A percentile compares a stretch with the other conserved stretches of the same genome.
Conservation (phyloP, 805 yeast species). For the Teunomyces barrocoloradensis region DNA sequence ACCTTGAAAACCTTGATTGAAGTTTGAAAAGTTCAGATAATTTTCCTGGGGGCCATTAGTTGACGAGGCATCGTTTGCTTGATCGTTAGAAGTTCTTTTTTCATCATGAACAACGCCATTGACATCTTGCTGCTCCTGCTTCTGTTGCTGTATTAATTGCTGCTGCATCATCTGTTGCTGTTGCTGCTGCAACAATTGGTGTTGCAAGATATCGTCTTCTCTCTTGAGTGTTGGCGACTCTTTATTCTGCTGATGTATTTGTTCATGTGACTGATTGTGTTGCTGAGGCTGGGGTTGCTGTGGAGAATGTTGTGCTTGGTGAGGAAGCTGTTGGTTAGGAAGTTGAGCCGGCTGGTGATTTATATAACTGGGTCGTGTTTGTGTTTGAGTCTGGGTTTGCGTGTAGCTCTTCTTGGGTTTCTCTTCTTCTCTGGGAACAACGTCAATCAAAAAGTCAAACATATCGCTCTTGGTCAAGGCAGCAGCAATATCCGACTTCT, state of each 20-base stretch:
- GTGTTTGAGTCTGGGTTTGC: slow-evolving; percentile 16
- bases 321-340: slow-evolving; percentile 3
- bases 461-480: slow-evolving; percentile 93
- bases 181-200: slow-evolving; percentile 7
- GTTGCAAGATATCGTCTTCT: slow-evolving; percentile 1
- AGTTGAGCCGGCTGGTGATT: not conserved
- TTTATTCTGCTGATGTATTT: not conserved
- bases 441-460: slow-evolving; percentile 96
- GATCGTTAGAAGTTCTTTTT: not conserved
- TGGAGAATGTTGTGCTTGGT: slow-evolving; percentile 9
- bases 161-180: slow-evolving; percentile 8
- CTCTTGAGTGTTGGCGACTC: slow-evolving; percentile 1
- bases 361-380: slow-evolving; percentile 17
- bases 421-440: slow-evolving; percentile 88
- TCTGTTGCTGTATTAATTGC: slow-evolving; percentile 7
- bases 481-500: slow-evolving; percentile 90
- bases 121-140: not conserved
- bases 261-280: slow-evolving; percentile 6
- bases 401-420: slow-evolving; percentile 42
- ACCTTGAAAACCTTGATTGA: slow-evolving; percentile 9
- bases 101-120: not conserved
- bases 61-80: not conserved
- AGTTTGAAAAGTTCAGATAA: slow-evolving; percentile 7
- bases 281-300: slow-evolving; percentile 8
- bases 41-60: not conserved